These are phyloP conservation scores for Pedinophyceae sp. DNA, from an alignment of 139 green algal genomes.

Conservation along the genomic window DNA sequence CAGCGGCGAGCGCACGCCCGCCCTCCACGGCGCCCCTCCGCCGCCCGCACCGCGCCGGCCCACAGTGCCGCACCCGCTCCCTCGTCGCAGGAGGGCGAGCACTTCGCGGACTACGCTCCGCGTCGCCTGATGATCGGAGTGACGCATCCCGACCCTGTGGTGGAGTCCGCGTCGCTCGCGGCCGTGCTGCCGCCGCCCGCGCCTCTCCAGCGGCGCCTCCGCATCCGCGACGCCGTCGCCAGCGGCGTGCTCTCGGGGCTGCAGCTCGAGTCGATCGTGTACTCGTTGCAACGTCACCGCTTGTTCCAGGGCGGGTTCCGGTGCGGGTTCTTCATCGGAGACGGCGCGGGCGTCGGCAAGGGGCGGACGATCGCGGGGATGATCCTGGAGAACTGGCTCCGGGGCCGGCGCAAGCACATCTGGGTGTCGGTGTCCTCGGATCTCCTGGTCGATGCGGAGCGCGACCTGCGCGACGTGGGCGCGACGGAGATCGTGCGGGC, in stretches of 20 bases:
- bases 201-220: constrained; percentile 13
- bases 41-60: neutral
- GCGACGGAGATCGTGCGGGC: neutral
- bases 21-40: too few relatives aligned
- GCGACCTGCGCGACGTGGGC: constrained; percentile 21
- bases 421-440: constrained; percentile 21
- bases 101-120: constrained; percentile 6
- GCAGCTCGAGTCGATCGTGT: constrained; percentile 74
- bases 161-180: constrained; percentile 35
- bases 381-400: constrained; percentile 68
- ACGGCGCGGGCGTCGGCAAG: constrained; percentile 75
- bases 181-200: constrained; percentile 33
- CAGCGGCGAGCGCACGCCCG: too few relatives aligned
- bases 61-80: neutral
- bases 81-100: constrained; percentile 12
- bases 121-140: constrained; percentile 25
- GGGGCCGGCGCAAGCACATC: constrained; percentile 32
- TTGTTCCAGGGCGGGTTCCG: constrained; percentile 23
- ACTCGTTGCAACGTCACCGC: constrained; percentile 63
- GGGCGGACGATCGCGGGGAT: constrained; percentile 55
- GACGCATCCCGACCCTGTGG: constrained; percentile 34
- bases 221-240: neutral
- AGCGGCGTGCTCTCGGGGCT: constrained; percentile 36
- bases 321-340: constrained; percentile 24
- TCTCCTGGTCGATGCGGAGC: constrained; percentile 14